Evolutionary conservation across 805 yeast genomes (phyloP), one percentile per base, ranked within the genome.

Genomic region (Candida xyloterini): DNA sequence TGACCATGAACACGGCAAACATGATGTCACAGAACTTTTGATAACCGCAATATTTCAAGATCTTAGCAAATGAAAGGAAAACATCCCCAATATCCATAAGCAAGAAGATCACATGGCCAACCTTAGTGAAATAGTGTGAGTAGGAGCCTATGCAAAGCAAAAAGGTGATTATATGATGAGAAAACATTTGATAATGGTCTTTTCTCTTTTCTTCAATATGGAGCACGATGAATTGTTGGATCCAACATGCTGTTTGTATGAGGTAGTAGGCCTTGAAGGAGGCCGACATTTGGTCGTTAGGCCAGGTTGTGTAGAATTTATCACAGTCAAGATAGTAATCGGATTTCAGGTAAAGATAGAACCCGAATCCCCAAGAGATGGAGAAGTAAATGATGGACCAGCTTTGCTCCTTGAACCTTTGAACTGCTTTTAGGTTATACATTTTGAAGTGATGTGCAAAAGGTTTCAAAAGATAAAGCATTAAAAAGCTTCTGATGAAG

Each of bases 51-150:
- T 89, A 89, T 57, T 80, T 84, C 47, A 86, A 68, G 62, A 86
- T 67, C 59, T 89, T 89, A 5, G 96, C 95, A 3, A 70, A 60
- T 1, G 90, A 68, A 31, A 89, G 68, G 44, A 78, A 67, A 30
- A 82, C 76, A 59, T 89, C 97, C 33, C 79, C 93, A 22, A 80
- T 67, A 65, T 89, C 96, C 95, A 89, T 89, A 40, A 86, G 65
- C 46, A 81, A 71, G 49, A 87, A 63, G 31, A 89, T 81, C 21
- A 82, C 73, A 61, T 87, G 86, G 22, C 97, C 96, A 40, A 86
- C 74, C 26, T 86, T 73, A 24, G 81, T 76, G 62, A 80, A 84
- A 62, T 84, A 80, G 57, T 77, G 79, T 55, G 67, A 69, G 60
- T 88, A 89, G 1, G 93, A 82, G 2, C 93, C 91, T 10, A 72